Evolutionary conservation across 768 basidiomycete genomes (phyloP).

Genomic region (Fomitopsis serialis): DNA sequence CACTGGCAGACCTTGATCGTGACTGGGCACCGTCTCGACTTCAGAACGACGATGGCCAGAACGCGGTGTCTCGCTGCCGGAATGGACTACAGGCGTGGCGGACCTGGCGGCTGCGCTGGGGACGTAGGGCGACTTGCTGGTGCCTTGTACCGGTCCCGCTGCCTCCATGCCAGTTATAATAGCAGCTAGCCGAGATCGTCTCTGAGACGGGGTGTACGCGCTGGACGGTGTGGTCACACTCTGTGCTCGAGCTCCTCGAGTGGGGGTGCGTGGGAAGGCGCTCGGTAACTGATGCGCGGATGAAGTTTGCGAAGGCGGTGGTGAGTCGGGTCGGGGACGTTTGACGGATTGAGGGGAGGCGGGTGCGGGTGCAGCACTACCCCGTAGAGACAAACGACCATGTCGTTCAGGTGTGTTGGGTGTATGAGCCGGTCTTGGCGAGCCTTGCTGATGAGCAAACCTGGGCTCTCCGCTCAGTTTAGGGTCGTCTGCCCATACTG

Average conservation of each 20-base stretch:
- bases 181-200: not conserved
- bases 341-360: not conserved
- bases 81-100: too few species aligned
- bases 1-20: too few species aligned
- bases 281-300: not conserved
- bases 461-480: not conserved
- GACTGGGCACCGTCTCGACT: too few species aligned
- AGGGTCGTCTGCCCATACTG: constrained; percentile 29
- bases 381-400: constrained; percentile 3
- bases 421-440: not conserved
- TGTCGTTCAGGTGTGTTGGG: not conserved
- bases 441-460: not conserved
- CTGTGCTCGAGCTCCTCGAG: not conserved
- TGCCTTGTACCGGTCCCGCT: not conserved
- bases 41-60: too few species aligned
- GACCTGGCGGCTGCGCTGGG: too few species aligned
- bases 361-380: constrained; percentile 1
- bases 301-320: not conserved
- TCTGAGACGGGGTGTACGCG: not conserved
- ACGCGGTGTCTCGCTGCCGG: too few species aligned
- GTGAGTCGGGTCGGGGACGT: not conserved
- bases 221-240: not conserved
- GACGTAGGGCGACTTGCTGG: too few species aligned
- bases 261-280: not conserved
- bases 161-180: not conserved